Percentiles rank a stretch among this genome's conserved stretches.
phyloP scores from a whole-genome alignment of 257 asterid species.

The Paraleonurus japonicus region DNA sequence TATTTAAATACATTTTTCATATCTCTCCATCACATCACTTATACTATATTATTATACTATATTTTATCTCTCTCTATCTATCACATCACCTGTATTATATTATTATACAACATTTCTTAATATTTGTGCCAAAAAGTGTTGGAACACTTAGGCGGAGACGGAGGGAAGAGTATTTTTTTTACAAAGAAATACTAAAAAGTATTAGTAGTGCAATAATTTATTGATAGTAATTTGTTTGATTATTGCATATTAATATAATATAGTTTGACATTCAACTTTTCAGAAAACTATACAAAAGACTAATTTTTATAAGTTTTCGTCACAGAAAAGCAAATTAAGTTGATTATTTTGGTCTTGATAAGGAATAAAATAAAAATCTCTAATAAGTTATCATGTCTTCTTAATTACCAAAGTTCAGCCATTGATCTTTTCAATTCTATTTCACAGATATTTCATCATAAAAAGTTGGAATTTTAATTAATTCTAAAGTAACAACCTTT shows the following conservation, averaged over 20 bases:
- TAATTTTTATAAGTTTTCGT: background rate
- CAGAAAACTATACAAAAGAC: background rate
- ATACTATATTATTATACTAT: no score
- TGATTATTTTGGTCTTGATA: background rate
- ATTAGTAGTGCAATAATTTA: no score
- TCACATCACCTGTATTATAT: no score
- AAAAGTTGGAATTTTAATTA: background rate
- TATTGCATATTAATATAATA: background rate
- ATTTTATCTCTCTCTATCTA: no score
- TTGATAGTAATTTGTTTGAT: no score
- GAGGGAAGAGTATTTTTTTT: no score
- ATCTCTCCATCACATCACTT: no score
- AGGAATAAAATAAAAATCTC: background rate
- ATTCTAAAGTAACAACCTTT: background rate
- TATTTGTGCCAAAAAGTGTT: no score
- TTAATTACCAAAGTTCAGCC: background rate
- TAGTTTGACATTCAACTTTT: background rate
- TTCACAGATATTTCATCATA: background rate
- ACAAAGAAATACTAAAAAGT: no score
- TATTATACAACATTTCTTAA: no score
- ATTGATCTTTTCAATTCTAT: constrained; percentile 14
- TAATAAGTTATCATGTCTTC: background rate
- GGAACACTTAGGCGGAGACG: no score
- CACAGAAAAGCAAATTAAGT: background rate
- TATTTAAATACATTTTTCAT: no score